Evolutionary conservation across 441 rosid species (phyloP), one percentile per base, ranked within the genome.

Genomic region (Syzygium syzygioides): DNA sequence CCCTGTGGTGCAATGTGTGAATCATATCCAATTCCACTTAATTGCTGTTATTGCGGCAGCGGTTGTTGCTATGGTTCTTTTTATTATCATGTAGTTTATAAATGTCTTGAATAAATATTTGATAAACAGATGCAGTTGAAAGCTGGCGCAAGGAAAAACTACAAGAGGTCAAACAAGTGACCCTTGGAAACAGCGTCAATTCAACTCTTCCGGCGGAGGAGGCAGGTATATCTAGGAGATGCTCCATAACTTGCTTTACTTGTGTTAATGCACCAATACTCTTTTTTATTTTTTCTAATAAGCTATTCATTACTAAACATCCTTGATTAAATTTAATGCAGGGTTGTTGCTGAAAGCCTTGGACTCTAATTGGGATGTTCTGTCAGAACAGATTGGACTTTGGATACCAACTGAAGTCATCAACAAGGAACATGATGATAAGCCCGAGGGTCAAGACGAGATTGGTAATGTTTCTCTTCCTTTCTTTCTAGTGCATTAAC

Each of bases 131-230:
- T 90, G 95, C 93, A 32, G 94, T 98, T 91, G 99, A 97, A 94
- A 93, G 88, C 85, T 98, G 99, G 99, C 98, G 98, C 87, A 94
- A 64, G 91, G 97, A 96, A 93, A 98, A 97, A 91, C 90, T 97
- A 55, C 90, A 89, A 91, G 97, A 95, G 92, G 94, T 93, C 79
- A 95, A 93, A 90, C 93, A 87, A 88, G 90, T 94, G 87, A 92
- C 91, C 86, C 88, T 62, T 87, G 95, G 92, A 91, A 90, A 91
- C 83, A 93, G 92, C 60, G 90, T 87, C 62, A 96, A 93, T 87
- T 94, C 98, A 88, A 91, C 95, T 87, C 86, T 86, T 85, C 80
- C 92, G 90, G 91, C 90, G 86, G 97, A 97, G 89, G 96, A 98
- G 93, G 96, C 99, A 90, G 97, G 99, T 98, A 95, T 52, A 32